Evolutionary conservation across 208 protist species (phyloP).

Genomic region (Strigomonas culicis): DNA sequence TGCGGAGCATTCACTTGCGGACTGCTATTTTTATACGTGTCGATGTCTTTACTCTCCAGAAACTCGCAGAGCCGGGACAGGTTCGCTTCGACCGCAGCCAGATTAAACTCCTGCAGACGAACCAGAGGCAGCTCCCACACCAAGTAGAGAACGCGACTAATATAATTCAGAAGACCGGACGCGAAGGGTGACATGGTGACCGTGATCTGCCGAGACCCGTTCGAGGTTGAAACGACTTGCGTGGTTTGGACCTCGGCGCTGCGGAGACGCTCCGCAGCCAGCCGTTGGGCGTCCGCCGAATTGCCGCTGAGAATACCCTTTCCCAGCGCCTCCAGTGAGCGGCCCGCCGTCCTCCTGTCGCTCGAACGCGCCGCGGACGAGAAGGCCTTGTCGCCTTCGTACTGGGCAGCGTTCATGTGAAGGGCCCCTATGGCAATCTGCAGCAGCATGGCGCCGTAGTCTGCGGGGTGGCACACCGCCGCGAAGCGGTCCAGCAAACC

Average conservation of each 20-base stretch:
- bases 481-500: conserved; percentile 71
- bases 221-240: conserved; percentile 29
- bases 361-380: conserved; percentile 5
- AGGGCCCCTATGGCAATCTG: conserved; percentile 65
- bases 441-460: conserved; percentile 88
- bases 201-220: conserved; percentile 29
- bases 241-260: conserved; percentile 47
- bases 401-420: conserved; percentile 3
- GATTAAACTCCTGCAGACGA: conserved; percentile 25
- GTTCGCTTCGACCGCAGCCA: conserved; percentile 22
- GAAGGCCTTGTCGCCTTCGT: conserved; percentile 4
- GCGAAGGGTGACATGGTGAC: conserved; percentile 74
- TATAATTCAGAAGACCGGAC: conserved; percentile 44
- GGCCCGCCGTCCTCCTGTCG: conserved; percentile 23
- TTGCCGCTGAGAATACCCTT: conserved; percentile 31
- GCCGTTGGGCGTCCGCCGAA: conserved; percentile 46
- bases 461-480: conserved; percentile 50
- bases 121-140: conserved; percentile 60
- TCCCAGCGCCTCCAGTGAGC: conserved; percentile 50
- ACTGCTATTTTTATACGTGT: conserved; percentile 7
- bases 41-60: conserved; percentile 26
- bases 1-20: conserved; percentile 1
- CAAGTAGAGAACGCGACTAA: conserved; percentile 59
- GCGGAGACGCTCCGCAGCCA: conserved; percentile 62
- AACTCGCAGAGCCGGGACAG: conserved; percentile 22